Evolutionary conservation across 139 green algal genomes (phyloP), one percentile per base, ranked within the genome.

Genomic region (Chlamydomonas incerta): DNA sequence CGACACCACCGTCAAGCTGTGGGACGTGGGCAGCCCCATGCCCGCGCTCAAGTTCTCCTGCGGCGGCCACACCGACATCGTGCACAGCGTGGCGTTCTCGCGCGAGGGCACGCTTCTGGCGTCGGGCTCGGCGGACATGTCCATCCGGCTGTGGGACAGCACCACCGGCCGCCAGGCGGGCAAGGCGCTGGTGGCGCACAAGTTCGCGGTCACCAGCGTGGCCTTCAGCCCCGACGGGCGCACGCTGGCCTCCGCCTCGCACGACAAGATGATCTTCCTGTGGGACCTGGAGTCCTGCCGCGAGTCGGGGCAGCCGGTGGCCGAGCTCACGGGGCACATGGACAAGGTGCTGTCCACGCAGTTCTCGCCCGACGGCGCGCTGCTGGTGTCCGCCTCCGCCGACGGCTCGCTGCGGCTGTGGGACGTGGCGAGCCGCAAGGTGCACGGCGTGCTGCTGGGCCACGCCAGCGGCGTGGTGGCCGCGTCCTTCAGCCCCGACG

Each of bases 1-100:
- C 67, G 80, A 86, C 68, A 86, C 79, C 26, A 62, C 68, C 6
- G 68, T 86, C n/a, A 69, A 67, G 52, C 52, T 86, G 80, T 86
- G 80, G 80, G 80, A 85, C 41, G 20, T 85, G 41, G 17, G 13
- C 5, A 31, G n/a, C 13, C 9, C 41, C 41, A 50, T 33, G 29
- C 41, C 41, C 28, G 9, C 18, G 17, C 35, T 83, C 29, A 41
- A 47, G 37, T 65, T 23, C 65, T 66, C 76, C 29, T 37, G 63
- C 34, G 6, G 2, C 5, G 76, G 76, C 46, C 76, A 83, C 62
- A 83, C 76, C 17, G 76, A 83, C 62, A 26, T 83, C 63, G 63
- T 83, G 29, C 67, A 69, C 21, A 47, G 14, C 14, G 18, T 83
- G 1, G 31, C 34, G 5, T 83, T 60, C 21, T 18, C 21, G 18